These are phyloP conservation scores for Microdochium trichocladiopsis DNA, from an alignment of 2,329 filamentous ascomycete species.

Conservation along the genomic window DNA sequence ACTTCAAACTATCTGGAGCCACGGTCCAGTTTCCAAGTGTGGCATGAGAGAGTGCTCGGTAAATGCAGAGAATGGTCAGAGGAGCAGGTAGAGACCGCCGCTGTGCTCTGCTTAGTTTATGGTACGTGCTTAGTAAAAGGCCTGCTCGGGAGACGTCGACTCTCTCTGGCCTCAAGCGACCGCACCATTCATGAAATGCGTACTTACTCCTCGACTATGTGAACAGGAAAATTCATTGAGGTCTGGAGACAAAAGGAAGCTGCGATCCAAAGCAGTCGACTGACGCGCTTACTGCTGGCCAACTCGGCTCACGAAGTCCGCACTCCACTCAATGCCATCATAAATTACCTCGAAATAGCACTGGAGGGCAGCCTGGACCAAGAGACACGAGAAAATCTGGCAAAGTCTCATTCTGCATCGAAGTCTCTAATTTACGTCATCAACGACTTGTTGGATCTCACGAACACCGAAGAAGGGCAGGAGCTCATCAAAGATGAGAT, in stretches of 20 bases:
- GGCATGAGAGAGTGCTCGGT: constrained; percentile 74
- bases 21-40: constrained; percentile 69
- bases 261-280: constrained; percentile 71
- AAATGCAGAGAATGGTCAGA: constrained; percentile 85
- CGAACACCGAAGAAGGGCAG: constrained; percentile 79
- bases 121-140: constrained; percentile 39
- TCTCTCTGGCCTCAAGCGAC: too few species aligned
- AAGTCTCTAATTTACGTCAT: constrained; percentile 92
- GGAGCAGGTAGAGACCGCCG: constrained; percentile 82
- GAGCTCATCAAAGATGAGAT: constrained; percentile 72
- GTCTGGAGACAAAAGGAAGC: constrained; percentile 90
- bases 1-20: constrained; percentile 72
- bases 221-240: constrained; percentile 71
- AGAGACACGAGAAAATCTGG: constrained; percentile 78
- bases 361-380: constrained; percentile 72
- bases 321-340: constrained; percentile 86
- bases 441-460: constrained; percentile 83
- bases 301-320: constrained; percentile 91
- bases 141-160: not conserved
- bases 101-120: constrained; percentile 81
- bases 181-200: too few species aligned
- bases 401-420: constrained; percentile 81
- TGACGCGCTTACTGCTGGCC: constrained; percentile 71
- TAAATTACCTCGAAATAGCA: constrained; percentile 90
- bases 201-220: constrained; percentile 1